Conservation (phyloP, 1,284 basidiomycete species). For the Microbotryum intermedium region DNA sequence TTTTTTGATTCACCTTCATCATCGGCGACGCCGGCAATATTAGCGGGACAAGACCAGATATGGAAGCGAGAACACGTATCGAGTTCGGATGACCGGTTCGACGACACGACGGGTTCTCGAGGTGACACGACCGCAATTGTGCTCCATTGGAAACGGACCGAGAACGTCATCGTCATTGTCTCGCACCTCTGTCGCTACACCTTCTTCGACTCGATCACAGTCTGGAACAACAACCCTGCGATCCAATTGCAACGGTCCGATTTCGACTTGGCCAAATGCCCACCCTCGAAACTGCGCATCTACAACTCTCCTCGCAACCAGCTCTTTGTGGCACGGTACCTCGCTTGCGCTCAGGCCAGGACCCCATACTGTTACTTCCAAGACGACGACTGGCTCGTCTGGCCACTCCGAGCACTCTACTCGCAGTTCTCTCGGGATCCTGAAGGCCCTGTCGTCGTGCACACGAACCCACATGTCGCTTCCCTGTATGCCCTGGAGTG, state of each 20-base stretch:
- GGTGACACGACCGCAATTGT: slow-evolving; percentile 29
- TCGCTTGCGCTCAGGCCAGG: slow-evolving; percentile 30
- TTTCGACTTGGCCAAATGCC: slow-evolving; percentile 27
- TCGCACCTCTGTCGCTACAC: slow-evolving; percentile 28
- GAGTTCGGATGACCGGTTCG: background rate
- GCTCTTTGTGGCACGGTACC: slow-evolving; percentile 33
- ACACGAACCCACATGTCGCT: slow-evolving; percentile 22
- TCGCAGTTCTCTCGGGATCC: slow-evolving; percentile 31
- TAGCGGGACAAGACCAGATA: background rate
- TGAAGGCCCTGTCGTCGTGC: slow-evolving; percentile 23
- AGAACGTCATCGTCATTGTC: slow-evolving; percentile 29
- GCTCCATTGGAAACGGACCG: slow-evolving; percentile 32
- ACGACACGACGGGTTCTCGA: background rate
- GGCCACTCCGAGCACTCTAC: slow-evolving; percentile 30
- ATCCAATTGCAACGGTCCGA: background rate
- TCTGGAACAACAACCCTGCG: slow-evolving; percentile 35
- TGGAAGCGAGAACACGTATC: background rate
- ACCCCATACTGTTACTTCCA: slow-evolving; percentile 35
- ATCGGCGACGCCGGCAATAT: background rate
- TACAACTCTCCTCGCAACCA: slow-evolving; percentile 33
- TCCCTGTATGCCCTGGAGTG: slow-evolving; percentile 31
- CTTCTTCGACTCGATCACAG: slow-evolving; percentile 25
- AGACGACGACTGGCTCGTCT: slow-evolving; percentile 36
- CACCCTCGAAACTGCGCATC: slow-evolving; percentile 23
- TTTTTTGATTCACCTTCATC: background rate